These are phyloP conservation scores for Conticribra guillardii DNA, from an alignment of 108 stramenopile species.

Conservation along the genomic window DNA sequence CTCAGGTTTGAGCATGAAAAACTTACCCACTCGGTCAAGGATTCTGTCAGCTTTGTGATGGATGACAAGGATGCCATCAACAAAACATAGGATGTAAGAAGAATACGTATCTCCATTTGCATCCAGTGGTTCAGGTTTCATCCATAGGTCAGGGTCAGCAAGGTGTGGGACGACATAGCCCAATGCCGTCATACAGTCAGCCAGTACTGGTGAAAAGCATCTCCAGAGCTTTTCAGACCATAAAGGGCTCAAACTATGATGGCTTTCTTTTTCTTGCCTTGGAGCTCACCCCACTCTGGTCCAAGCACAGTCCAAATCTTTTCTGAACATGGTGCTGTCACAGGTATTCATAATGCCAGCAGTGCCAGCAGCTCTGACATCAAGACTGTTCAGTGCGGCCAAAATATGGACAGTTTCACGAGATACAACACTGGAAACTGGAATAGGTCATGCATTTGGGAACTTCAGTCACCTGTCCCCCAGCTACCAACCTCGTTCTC, in stretches of 20 bases:
- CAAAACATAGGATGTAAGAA: conserved; percentile 19
- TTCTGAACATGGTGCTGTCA: conserved; percentile 30
- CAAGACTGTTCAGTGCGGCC: neutral
- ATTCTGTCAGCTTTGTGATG: conserved; percentile 23
- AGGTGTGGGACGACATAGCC: conserved; percentile 9
- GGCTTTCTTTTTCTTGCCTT: conserved; percentile 3
- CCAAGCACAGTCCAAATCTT: conserved; percentile 16
- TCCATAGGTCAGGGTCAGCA: conserved; percentile 55
- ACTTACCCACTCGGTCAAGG: neutral
- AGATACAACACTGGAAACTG: conserved; percentile 48
- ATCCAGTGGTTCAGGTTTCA: conserved; percentile 1
- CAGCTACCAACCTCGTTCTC: conserved; percentile 33
- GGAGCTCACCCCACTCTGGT: conserved; percentile 20
- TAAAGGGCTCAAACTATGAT: conserved; percentile 25
- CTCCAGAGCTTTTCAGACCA: neutral
- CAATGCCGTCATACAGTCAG: conserved; percentile 15
- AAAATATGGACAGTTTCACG: neutral
- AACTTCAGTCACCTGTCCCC: conserved; percentile 33
- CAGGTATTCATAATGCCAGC: neutral
- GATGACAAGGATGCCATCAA: neutral
- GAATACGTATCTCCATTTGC: conserved; percentile 22
- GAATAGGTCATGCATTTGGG: conserved; percentile 43
- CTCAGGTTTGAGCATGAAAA: neutral
- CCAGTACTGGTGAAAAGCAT: neutral
- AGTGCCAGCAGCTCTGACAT: neutral